Evolutionary conservation across 768 basidiomycete species (phyloP), one percentile per base, ranked within the genome.

Genomic region (Suillus weaverae): DNA sequence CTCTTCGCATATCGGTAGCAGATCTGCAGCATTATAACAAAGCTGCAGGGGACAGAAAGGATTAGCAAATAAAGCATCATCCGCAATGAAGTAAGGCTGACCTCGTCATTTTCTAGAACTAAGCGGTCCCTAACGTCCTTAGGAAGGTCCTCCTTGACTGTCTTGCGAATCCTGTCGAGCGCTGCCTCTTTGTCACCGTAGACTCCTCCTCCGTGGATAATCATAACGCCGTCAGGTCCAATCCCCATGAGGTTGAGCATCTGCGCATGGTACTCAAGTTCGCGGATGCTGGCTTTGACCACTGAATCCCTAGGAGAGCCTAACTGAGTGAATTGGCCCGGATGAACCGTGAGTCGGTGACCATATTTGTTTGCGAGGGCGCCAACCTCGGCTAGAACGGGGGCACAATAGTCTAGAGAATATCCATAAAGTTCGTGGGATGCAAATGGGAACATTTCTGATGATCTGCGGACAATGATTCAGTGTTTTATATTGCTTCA

Each of bases 71-170:
- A 5, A 32, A 44, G 9, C 9, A 62, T 54, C 53, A n/a, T 35
- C 33, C 11, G 1, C 20, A 55, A 55, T 35, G 18, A 30, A 16
- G 41, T 33, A 59, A 22, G 39, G 71, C 78, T 48, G 63, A 91
- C 92, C 80, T 98, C 96, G 68, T 97, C 96, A 66, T 97, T 98
- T 77, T 98, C 96, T n/a, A 95, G 80, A 2, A 94, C 95, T 26
- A 96, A 74, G 53, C 96, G 83, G 16, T 82, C 82, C 66, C 90
- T 86, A 64, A 94, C 87, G 30, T 85, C 83, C 26, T 84, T 77
- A 9, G 87, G 81, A 44, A 94, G 81, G n/a, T 75, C 70, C 11
- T 83, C 80, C 56, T 73, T 77, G 64, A 93, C 90, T 16, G 88
- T 90, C 64, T 85, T 79, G 73, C 88, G 91, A 72, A 97, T 86